Base-by-base conservation (phyloP, 768 basidiomycete genomes). In the Suillus decipiens region DNA sequence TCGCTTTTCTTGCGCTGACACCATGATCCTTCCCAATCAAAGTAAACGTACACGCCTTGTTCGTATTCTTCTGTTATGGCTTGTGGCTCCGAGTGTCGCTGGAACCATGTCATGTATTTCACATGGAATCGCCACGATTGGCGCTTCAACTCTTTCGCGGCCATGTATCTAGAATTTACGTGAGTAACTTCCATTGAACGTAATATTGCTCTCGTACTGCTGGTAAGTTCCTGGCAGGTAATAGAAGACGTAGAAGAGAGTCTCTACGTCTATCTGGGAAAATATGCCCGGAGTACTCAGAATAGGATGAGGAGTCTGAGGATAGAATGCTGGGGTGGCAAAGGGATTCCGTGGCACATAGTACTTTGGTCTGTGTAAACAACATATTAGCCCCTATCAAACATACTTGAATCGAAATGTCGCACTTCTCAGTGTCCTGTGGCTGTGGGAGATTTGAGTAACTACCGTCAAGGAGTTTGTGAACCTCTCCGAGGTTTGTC, bases 121-220 rank as follows among this genome's bases (percentile, higher is more conserved):
- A 98, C 93, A 76, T 99, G 97, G 83, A 99, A 99, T 56, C 97
- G 88, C 97, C 97, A 99, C 45, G 94, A 95, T 74, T 98, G 96
- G 57, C 92, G 85, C 80, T 99, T 99, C 67, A 99, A 82, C 77
- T 99, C 97, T 72, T 93, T 94, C 6, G 97, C 97, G 2, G 97
- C 96, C 57, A 98, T 87, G 76, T 89, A 96, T 78, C 95, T 96
- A 63, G 17, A 56, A 55, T 2, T 17, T 45, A 43, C 22, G 51
- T 51, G 34, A 67, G 67, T 42, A 51, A 34, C 61, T 33, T 17
- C 59, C 47, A 42, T 57, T 41, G 62, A 56, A 50, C 61, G 42
- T 60, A 56, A 37, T 51, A 10, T 14, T 17, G 12, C 31, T 31
- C 24, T 5, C 66, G 15, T 73, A 96, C 94, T 99, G 97, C 75